Percentiles rank a stretch among this genome's conserved stretches.
phyloP scores from a whole-genome alignment of 2,329 filamentous ascomycete species.

The Aspergillus ibericus region DNA sequence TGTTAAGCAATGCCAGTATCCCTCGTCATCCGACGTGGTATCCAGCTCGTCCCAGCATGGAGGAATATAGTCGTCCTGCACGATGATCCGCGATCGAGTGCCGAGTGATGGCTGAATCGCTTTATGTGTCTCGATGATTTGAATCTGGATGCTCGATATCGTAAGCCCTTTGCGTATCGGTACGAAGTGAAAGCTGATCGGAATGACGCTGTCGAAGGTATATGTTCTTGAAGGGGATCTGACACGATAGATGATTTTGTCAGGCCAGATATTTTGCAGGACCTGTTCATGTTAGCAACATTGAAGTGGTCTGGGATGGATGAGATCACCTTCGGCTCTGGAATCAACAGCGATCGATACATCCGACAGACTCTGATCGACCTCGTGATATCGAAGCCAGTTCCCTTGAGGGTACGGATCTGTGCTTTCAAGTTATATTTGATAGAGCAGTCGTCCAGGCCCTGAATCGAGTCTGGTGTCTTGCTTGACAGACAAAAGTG shows the following conservation, averaged over 20 bases:
- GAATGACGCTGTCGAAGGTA: neutral
- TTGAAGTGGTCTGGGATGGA: neutral
- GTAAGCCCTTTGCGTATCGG: neutral
- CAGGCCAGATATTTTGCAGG: neutral
- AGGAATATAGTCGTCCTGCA: neutral
- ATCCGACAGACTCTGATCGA: neutral
- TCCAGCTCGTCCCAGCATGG: neutral
- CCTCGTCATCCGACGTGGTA: neutral
- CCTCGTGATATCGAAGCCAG: neutral
- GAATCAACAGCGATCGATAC: neutral
- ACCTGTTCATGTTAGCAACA: neutral
- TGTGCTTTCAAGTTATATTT: neutral
- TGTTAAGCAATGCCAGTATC: neutral
- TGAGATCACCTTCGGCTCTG: neutral
- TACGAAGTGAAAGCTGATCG: neutral
- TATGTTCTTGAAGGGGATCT: neutral
- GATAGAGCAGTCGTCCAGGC: neutral
- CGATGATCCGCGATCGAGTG: neutral
- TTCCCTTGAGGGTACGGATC: neutral
- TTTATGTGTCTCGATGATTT: neutral
- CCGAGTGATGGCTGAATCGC: neutral
- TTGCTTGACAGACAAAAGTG: neutral
- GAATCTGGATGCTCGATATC: neutral
- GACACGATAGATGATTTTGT: neutral
- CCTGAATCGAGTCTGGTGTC: neutral